Conservation (phyloP, 2,329 filamentous ascomycete genomes). For the Aspergillus pseudoterreus region DNA sequence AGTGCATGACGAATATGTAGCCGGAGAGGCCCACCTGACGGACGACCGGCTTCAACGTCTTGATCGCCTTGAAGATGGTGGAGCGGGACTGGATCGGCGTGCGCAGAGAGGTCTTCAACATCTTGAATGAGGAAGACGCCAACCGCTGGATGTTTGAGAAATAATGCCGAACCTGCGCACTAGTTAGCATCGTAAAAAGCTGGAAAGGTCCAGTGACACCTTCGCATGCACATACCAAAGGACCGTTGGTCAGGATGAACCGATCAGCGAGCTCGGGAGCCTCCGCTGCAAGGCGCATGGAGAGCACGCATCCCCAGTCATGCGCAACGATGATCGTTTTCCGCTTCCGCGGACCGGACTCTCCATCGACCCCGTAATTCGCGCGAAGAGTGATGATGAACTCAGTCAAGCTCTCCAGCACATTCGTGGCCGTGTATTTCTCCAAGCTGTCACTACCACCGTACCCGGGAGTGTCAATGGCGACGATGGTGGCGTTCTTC, state of each 20-base stretch:
- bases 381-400: conserved; percentile 51
- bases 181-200: not conserved
- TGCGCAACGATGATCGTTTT: conserved; percentile 49
- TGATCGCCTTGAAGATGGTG: conserved; percentile 43
- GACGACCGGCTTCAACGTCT: conserved; percentile 45
- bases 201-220: too few species aligned
- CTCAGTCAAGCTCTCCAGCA: conserved; percentile 52
- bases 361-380: conserved; percentile 40
- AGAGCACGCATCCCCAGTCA: conserved; percentile 54
- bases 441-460: conserved; percentile 54
- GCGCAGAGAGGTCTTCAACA: conserved; percentile 47
- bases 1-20: conserved; percentile 54
- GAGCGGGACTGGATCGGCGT: conserved; percentile 43
- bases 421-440: conserved; percentile 47
- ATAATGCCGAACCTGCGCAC: conserved; percentile 8
- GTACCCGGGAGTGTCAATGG: conserved; percentile 57
- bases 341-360: conserved; percentile 34
- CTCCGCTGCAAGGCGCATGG: conserved; percentile 56
- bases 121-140: conserved; percentile 44
- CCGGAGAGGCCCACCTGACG: conserved; percentile 48
- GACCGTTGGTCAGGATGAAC: conserved; percentile 52
- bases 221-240: conserved; percentile 43
- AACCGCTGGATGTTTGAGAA: conserved; percentile 41
- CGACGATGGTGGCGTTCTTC: conserved; percentile 46
- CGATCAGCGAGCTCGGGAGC: conserved; percentile 54